Evolutionary conservation across 345 rosid species (phyloP), one percentile per base, ranked within the genome.

Genomic region (Schrenkiella parvula): DNA sequence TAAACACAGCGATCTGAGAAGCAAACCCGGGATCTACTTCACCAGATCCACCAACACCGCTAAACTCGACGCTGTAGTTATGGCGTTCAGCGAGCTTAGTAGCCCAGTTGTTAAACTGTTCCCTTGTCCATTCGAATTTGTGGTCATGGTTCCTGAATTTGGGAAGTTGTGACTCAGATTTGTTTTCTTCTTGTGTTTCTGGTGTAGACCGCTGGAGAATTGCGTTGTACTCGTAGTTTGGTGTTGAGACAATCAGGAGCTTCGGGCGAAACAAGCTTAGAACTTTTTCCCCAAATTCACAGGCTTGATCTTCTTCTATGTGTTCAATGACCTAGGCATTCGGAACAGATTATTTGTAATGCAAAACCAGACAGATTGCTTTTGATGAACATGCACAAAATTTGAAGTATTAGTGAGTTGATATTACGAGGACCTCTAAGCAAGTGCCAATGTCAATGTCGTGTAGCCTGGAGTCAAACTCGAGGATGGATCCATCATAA

Each of bases 81-180:
- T 95, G 88, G 50, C 65, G 70, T 3, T 58, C 32, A 0, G 90
- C 98, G 78, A 95, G 62, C 12, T 80, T 78, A 21, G 84, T 63
- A 12, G 95, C 96, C 99, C 98, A 95, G 0, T 52, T 44, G 68
- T 82, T 79, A 59, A 95, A 91, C 81, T 91, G 96, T 77, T 82
- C 83, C 51, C 95, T 89, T 8, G 95, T 95, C 99, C 98, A 95
- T 79, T 95, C 99, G 62, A 95, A 95, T 79, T 91, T 95, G 81
- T 95, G 99, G 82, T 91, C 99, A 46, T 89, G 92, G 85, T 91
- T 91, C 67, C 98, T 93, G 60, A 91, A 95, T 19, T 78, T 88
- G 5, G 88, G 84, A 26, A 83, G 71, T 39, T 82, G 89, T 3
- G 79, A 55, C 63, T 66, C 79, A 3, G 65, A 35, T 72, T 86